A percentile compares a stretch with the other conserved stretches of the same genome.
These are phyloP conservation scores for Penicillium flavigenum DNA, from an alignment of 495 filamentous ascomycete genomes.

Conservation along the genomic window DNA sequence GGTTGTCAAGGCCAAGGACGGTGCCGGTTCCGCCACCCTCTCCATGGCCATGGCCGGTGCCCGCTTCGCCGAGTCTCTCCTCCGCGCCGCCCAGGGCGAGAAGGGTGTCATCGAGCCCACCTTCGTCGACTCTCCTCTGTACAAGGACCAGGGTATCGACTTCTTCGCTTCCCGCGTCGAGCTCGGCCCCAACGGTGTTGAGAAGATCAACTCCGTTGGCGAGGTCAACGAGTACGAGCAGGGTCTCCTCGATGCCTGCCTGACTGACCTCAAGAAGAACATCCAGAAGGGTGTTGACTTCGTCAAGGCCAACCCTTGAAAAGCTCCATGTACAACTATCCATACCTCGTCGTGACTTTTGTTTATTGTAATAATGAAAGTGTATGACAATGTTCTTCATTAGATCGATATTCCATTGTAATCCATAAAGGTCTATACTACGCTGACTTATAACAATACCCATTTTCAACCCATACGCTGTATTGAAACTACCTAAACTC, in stretches of 20 bases:
- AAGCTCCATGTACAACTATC: conserved; percentile 27
- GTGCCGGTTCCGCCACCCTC: conserved; percentile 95
- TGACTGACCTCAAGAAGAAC: conserved; percentile 87
- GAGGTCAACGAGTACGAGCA: conserved; percentile 80
- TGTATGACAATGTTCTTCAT: conserved; percentile 22
- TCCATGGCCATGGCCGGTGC: conserved; percentile 99
- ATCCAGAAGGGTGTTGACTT: conserved; percentile 74
- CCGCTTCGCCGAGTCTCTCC: conserved; percentile 91
- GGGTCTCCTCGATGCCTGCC: conserved; percentile 79
- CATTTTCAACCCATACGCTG: neutral
- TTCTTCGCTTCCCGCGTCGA: conserved; percentile 95
- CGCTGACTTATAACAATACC: neutral
- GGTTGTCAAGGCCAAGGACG: conserved; percentile 98
- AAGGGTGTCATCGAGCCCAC: conserved; percentile 95
- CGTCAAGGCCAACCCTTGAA: conserved; percentile 68
- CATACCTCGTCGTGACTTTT: conserved; percentile 11
- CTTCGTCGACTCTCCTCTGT: conserved; percentile 94
- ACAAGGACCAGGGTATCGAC: conserved; percentile 93
- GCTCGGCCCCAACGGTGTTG: conserved; percentile 92
- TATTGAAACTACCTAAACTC: conserved; percentile 10
- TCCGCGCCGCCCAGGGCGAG: conserved; percentile 89
- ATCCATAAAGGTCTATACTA: neutral
- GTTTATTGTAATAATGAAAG: conserved; percentile 1
- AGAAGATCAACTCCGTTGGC: conserved; percentile 86
- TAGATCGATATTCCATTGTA: conserved; percentile 26